A percentile compares a stretch with the other conserved stretches of the same genome.
Evolutionary conservation across 1,284 basidiomycete species (phyloP).

Genomic region (Amylostereum areolatum): DNA sequence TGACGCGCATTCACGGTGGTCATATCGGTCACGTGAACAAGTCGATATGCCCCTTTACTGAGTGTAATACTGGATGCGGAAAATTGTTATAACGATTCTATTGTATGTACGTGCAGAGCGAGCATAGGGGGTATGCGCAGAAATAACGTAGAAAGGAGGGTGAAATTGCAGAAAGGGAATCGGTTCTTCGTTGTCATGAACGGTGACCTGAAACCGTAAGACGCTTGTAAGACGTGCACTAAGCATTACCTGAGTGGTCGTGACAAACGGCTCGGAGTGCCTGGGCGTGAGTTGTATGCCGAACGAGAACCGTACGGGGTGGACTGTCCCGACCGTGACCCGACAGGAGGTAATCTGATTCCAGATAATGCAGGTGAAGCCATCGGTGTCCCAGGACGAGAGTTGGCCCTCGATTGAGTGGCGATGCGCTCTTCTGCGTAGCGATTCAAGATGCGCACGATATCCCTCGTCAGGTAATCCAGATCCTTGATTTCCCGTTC

Average conservation of each 20-base stretch:
- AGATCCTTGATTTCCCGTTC: slow-evolving; percentile 67
- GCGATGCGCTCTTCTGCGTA: slow-evolving; percentile 56
- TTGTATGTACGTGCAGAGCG: no score
- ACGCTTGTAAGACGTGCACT: neutral
- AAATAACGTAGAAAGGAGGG: no score
- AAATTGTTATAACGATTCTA: no score
- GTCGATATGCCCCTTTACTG: no score
- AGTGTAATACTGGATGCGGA: no score
- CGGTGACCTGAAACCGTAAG: neutral
- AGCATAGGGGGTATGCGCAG: no score
- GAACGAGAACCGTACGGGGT: slow-evolving; percentile 45
- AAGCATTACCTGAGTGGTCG: slow-evolving; percentile 7
- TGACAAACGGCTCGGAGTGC: slow-evolving; percentile 53
- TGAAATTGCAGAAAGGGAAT: no score
- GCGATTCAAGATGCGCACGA: slow-evolving; percentile 66
- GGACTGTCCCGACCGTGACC: slow-evolving; percentile 44
- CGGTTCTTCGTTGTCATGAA: neutral
- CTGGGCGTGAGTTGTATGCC: slow-evolving; percentile 52
- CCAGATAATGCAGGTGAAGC: slow-evolving; percentile 33
- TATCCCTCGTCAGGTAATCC: slow-evolving; percentile 65
- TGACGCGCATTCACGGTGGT: no score
- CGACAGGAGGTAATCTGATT: slow-evolving; percentile 25
- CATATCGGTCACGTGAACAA: no score
- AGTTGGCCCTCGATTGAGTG: slow-evolving; percentile 50
- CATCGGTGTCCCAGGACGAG: slow-evolving; percentile 60